These are phyloP conservation scores for Trichaptum fuscoviolaceum DNA, from an alignment of 768 basidiomycete genomes.

Conservation along the genomic window DNA sequence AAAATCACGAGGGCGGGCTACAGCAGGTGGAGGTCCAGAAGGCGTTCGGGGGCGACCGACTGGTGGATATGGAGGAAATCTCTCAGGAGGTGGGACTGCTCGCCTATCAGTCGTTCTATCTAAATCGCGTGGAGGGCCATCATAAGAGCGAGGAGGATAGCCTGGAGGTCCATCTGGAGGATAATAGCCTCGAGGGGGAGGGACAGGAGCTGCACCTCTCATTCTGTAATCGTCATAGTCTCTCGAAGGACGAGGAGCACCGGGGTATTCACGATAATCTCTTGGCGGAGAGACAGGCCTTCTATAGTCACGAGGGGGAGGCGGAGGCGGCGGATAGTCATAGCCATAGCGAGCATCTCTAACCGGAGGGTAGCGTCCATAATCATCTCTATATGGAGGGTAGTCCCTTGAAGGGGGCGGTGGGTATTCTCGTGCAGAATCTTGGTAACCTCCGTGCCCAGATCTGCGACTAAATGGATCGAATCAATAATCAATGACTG, in stretches of 20 bases:
- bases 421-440: constrained; percentile 46
- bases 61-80: constrained; percentile 38
- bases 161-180: constrained; percentile 40
- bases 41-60: constrained; percentile 48
- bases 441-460: constrained; percentile 32
- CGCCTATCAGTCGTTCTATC: constrained; percentile 56
- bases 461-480: not conserved
- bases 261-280: constrained; percentile 63
- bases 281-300: constrained; percentile 57
- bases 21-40: constrained; percentile 41
- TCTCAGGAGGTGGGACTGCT: constrained; percentile 32
- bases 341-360: constrained; percentile 59
- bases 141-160: constrained; percentile 49
- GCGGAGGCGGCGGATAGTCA: constrained; percentile 38
- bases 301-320: constrained; percentile 50
- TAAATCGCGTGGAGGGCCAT: constrained; percentile 42
- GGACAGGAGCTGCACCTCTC: constrained; percentile 43
- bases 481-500: too few relatives aligned
- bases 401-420: constrained; percentile 36
- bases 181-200: constrained; percentile 38
- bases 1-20: constrained; percentile 58
- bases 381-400: constrained; percentile 50
- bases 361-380: constrained; percentile 37
- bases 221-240: constrained; percentile 68
- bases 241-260: constrained; percentile 39